Evolutionary conservation across 192 early-diverging fungal genomes (phyloP), one percentile per base, ranked within the genome.

Genomic region (Linnemannia schmuckeri): DNA sequence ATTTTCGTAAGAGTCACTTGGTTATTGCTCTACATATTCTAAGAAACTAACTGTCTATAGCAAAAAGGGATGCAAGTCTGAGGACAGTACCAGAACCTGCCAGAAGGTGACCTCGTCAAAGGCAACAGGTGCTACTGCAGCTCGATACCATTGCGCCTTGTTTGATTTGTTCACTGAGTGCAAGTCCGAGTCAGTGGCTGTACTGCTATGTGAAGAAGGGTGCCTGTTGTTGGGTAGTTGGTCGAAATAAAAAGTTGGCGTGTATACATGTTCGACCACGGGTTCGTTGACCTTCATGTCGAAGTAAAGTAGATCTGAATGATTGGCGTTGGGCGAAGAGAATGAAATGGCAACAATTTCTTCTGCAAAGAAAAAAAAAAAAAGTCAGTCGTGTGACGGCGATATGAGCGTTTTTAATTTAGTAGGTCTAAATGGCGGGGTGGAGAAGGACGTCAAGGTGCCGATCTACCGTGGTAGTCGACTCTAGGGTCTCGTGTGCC

Each of bases 21-120:
- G 49, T 52, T 2, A 52, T 18, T 5, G 3, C 15, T 52, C 17
- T 52, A 22, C 5, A 20, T 22, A 4, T 6, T 22, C 49, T 5
- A 52, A 52, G 49, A 52, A 52, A 20, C 20, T 3, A 52, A 22
- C 5, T 52, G 22, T 6, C 66, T 6, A 3, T 46, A 3, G 27
- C 27, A 42, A 49, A 18, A 49, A 42, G 5, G 22, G 54, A 35
- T 17, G 1, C 2, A 24, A 24, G 42, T n/a, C 30, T 30, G n/a
- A 70, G 38, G 6, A 24, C 24, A 79, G 74, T 87, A 92, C 91
- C 71, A 92, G 44, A 22, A 91, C 90, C 30, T 84, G 75, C 90
- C 90, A 90, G 88, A 91, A 92, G 40, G 85, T 74, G 15, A 88
- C 87, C 74, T 83, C 77, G 12, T 55, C 55, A 13, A 90, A 88